Evolutionary conservation across 2,329 filamentous ascomycete genomes (phyloP).

Genomic region (Escovopsis sp.): DNA sequence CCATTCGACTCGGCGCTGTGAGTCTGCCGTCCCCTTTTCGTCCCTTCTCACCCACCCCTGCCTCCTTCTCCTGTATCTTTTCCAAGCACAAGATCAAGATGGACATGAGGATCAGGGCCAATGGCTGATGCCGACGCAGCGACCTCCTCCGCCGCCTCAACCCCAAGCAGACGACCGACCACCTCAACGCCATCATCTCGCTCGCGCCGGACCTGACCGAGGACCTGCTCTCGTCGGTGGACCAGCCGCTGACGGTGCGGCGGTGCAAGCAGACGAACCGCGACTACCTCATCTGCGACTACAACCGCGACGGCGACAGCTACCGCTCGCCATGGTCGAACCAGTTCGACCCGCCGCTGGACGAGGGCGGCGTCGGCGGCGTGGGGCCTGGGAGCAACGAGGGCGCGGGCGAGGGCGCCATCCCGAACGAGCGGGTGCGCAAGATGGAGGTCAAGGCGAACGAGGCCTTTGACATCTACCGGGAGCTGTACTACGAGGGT

Average conservation of each 20-base stretch:
- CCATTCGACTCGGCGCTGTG: conserved; percentile 68
- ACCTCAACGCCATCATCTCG: conserved; percentile 77
- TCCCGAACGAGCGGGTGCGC: conserved; percentile 79
- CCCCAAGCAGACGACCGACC: conserved; percentile 76
- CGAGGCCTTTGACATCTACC: conserved; percentile 91
- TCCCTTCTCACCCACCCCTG: background rate
- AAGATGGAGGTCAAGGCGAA: conserved; percentile 92
- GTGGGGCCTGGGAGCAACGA: conserved; percentile 40
- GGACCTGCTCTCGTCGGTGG: conserved; percentile 93
- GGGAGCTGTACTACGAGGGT: conserved; percentile 93
- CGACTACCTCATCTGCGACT: conserved; percentile 97
- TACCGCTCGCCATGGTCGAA: conserved; percentile 99
- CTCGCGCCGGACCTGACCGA: conserved; percentile 88
- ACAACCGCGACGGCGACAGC: conserved; percentile 97
- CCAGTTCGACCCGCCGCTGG: conserved; percentile 85
- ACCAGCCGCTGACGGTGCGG: conserved; percentile 79
- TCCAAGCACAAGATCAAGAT: too few species aligned
- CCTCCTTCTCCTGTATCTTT: too few species aligned
- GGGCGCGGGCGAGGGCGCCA: conserved; percentile 60
- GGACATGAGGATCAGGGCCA: too few species aligned
- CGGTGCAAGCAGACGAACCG: conserved; percentile 79
- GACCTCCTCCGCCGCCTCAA: conserved; percentile 97
- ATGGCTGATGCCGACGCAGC: conserved; percentile 30
- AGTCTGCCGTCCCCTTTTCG: conserved; percentile 14
- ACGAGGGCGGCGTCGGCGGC: conserved; percentile 42